Evolutionary conservation across 768 basidiomycete genomes (phyloP).

Genomic region (Russula olivacea): DNA sequence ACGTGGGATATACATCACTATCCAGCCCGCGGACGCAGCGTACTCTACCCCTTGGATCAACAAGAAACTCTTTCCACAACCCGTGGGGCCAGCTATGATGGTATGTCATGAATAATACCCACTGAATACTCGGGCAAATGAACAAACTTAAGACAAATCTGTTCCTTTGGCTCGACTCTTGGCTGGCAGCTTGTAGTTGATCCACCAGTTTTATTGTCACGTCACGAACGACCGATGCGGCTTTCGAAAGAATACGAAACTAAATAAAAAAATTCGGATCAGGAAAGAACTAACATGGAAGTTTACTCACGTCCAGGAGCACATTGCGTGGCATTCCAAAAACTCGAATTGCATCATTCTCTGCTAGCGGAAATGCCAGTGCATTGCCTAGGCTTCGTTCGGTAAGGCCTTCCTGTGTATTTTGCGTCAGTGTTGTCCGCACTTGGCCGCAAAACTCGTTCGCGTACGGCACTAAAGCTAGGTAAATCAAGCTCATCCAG

Average conservation of each 20-base stretch:
- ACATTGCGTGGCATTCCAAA: constrained; percentile 17
- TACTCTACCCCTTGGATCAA: constrained; percentile 74
- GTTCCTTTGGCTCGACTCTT: constrained; percentile 44
- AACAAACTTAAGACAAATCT: constrained; percentile 62
- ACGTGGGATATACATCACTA: constrained; percentile 81
- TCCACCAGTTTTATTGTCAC: constrained; percentile 54
- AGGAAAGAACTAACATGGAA: not conserved
- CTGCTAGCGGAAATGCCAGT: constrained; percentile 20
- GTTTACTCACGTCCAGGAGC: constrained; percentile 16
- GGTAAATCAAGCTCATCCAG: constrained; percentile 37
- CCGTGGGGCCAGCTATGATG: constrained; percentile 57
- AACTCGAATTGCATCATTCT: constrained; percentile 23
- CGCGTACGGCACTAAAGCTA: constrained; percentile 40
- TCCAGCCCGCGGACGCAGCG: constrained; percentile 58
- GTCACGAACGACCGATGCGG: constrained; percentile 66
- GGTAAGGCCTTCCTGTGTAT: constrained; percentile 14
- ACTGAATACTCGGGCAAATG: not conserved
- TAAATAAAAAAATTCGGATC: constrained; percentile 28
- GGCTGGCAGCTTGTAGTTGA: constrained; percentile 46
- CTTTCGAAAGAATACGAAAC: constrained; percentile 65
- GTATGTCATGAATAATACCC: constrained; percentile 15
- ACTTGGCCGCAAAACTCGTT: not conserved
- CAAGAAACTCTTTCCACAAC: constrained; percentile 77
- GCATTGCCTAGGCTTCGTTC: constrained; percentile 16
- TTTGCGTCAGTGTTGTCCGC: not conserved